Conservation (phyloP, 441 rosid species). For the Viola pubescens region DNA sequence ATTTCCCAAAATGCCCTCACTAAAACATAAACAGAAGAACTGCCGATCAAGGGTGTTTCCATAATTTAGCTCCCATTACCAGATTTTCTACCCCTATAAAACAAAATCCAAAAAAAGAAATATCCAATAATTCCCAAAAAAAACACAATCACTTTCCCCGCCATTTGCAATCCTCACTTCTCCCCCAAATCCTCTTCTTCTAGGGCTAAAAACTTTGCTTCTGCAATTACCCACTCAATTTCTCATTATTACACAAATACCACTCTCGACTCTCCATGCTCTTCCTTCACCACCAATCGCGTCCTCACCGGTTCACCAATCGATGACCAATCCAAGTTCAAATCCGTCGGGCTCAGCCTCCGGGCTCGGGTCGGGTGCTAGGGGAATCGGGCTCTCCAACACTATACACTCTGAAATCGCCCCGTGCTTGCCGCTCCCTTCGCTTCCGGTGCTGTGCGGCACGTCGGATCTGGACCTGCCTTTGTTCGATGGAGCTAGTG, state of each 20-base stretch:
- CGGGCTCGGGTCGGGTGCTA: slow-evolving; percentile 24
- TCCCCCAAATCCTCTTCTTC: slow-evolving; percentile 23
- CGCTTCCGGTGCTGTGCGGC: slow-evolving; percentile 79
- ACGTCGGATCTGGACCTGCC: slow-evolving; percentile 60
- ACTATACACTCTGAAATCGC: slow-evolving; percentile 88
- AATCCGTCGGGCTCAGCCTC: slow-evolving; percentile 19
- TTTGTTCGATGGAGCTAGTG: slow-evolving; percentile 47
- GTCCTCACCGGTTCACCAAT: slow-evolving; percentile 28
- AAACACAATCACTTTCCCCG: slow-evolving; percentile 39
- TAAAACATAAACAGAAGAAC: background rate
- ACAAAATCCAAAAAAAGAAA: background rate
- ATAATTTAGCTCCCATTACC: slow-evolving; percentile 7
- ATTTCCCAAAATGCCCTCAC: no score
- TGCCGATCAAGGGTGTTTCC: slow-evolving; percentile 19
- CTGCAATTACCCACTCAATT: slow-evolving; percentile 20
- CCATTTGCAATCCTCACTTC: slow-evolving; percentile 42
- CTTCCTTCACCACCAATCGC: slow-evolving; percentile 16
- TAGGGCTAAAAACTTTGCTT: slow-evolving; percentile 46
- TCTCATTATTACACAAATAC: slow-evolving; percentile 11
- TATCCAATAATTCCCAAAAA: slow-evolving; percentile 15
- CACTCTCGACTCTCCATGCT: slow-evolving; percentile 16
- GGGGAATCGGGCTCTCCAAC: slow-evolving; percentile 83
- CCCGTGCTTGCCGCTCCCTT: slow-evolving; percentile 85
- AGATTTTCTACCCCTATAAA: slow-evolving; percentile 2
- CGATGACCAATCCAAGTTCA: slow-evolving; percentile 54